Percentiles rank a stretch among this genome's conserved stretches.
phyloP scores from a whole-genome alignment of 2,329 filamentous ascomycete species.

The Malbranchea cinnamomea region DNA sequence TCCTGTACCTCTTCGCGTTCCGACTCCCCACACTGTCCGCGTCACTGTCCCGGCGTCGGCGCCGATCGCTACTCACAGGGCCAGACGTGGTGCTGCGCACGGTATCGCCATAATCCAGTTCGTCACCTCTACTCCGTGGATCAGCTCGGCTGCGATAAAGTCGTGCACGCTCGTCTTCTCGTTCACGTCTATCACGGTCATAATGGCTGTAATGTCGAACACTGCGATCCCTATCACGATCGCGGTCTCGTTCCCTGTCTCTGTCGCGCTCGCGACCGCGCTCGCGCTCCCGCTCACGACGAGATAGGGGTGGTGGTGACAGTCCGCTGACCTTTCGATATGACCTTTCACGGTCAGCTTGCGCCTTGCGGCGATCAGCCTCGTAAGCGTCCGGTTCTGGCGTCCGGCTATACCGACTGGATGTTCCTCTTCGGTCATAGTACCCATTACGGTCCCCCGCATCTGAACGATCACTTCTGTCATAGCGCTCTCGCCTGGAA shows the following conservation, averaged over 20 bases:
- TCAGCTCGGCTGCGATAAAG: conserved; percentile 70
- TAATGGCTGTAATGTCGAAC: conserved; percentile 19
- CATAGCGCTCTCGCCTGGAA: conserved; percentile 36
- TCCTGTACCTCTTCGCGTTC: conserved; percentile 43
- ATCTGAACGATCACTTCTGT: conserved; percentile 22
- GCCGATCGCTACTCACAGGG: conserved; percentile 42
- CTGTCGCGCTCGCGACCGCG: conserved; percentile 17
- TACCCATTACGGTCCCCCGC: conserved; percentile 40
- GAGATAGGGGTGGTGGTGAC: conserved; percentile 33
- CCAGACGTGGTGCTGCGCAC: conserved; percentile 41
- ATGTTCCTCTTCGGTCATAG: conserved; percentile 24
- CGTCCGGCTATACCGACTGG: conserved; percentile 57
- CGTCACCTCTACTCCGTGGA: conserved; percentile 64
- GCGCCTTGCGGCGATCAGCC: conserved; percentile 83
- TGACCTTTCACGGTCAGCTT: conserved; percentile 84
- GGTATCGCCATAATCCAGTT: conserved; percentile 70
- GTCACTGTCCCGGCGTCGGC: conserved; percentile 66
- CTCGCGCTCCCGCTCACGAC: conserved; percentile 17
- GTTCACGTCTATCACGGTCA: conserved; percentile 71
- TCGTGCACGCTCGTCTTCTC: conserved; percentile 81
- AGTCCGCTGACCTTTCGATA: conserved; percentile 66
- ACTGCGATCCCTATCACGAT: conserved; percentile 27
- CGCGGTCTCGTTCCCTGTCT: conserved; percentile 26
- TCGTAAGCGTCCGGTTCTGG: conserved; percentile 93
- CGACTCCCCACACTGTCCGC: conserved; percentile 45